These are phyloP conservation scores for Gilbertella persicaria DNA, from an alignment of 371 early-diverging fungal species.

Conservation along the genomic window DNA sequence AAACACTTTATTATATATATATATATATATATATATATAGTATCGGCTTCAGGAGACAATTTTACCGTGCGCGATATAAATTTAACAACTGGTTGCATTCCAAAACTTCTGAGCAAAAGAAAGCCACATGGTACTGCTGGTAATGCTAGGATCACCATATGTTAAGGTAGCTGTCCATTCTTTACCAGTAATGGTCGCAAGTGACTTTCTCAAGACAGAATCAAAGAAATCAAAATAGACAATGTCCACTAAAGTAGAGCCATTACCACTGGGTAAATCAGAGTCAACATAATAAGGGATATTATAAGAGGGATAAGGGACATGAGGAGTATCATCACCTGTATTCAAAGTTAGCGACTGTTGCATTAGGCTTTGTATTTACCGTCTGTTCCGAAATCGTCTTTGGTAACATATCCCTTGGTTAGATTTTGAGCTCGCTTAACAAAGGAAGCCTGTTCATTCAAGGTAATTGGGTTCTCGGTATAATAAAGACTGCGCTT, in stretches of 20 bases:
- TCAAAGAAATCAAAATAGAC: constrained; percentile 39
- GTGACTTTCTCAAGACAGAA: constrained; percentile 1
- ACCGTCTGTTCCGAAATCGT: constrained; percentile 54
- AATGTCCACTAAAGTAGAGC: constrained; percentile 27
- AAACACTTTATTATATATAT: too few relatives aligned
- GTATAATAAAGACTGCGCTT: constrained; percentile 14
- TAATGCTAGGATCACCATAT: constrained; percentile 5
- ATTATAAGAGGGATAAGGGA: constrained; percentile 36
- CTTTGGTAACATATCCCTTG: constrained; percentile 47
- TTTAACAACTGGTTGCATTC: background rate
- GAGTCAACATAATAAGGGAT: constrained; percentile 44
- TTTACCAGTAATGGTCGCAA: constrained; percentile 6
- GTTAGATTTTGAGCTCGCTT: constrained; percentile 23
- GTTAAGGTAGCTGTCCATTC: constrained; percentile 10
- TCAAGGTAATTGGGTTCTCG: background rate
- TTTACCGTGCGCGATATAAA: background rate
- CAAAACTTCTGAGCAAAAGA: constrained; percentile 11
- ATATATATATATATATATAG: too few relatives aligned
- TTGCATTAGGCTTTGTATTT: background rate
- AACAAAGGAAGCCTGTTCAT: background rate
- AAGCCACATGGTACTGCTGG: constrained; percentile 19
- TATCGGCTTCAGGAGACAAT: too few relatives aligned
- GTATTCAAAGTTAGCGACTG: background rate
- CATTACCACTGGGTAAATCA: constrained; percentile 24
- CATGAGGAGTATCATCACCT: constrained; percentile 45